Evolutionary conservation across 2,329 filamentous ascomycete genomes (phyloP).

Genomic region (Phyllosticta citrichinensis): DNA sequence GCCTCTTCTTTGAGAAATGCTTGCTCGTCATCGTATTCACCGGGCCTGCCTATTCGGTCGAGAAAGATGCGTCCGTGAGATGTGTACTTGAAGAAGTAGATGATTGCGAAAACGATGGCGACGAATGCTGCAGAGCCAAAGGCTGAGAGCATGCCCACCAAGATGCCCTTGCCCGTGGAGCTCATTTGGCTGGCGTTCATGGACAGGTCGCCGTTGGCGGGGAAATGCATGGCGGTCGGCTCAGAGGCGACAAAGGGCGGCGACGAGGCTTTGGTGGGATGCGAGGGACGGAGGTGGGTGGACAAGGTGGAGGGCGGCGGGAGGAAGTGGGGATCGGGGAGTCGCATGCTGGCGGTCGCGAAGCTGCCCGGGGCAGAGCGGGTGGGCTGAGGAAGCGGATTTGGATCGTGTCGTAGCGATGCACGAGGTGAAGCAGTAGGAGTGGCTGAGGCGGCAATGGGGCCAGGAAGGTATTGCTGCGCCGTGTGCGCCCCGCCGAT

Average conservation of each 20-base stretch:
- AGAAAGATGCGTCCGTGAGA: slow-evolving; percentile 80
- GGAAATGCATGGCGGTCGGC: slow-evolving; percentile 13
- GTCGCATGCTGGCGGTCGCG: slow-evolving; percentile 20
- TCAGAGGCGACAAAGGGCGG: slow-evolving; percentile 14
- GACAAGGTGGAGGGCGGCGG: slow-evolving; percentile 22
- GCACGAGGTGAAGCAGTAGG: background rate
- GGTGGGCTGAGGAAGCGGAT: background rate
- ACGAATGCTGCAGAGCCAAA: slow-evolving; percentile 86
- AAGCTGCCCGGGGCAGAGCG: background rate
- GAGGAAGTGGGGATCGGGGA: slow-evolving; percentile 17
- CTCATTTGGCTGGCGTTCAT: slow-evolving; percentile 23
- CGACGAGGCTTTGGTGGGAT: slow-evolving; percentile 19
- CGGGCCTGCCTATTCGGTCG: slow-evolving; percentile 83
- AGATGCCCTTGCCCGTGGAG: slow-evolving; percentile 63
- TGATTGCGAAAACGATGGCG: slow-evolving; percentile 64
- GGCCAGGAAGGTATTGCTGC: background rate
- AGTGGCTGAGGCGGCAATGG: background rate
- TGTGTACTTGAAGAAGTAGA: slow-evolving; percentile 94
- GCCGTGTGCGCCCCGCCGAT: slow-evolving; percentile 8
- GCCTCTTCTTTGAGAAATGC: slow-evolving; percentile 89
- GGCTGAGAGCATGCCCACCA: slow-evolving; percentile 90
- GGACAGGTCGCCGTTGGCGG: background rate
- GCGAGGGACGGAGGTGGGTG: slow-evolving; percentile 18
- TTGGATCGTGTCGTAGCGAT: background rate
- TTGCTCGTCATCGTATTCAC: slow-evolving; percentile 97